Evolutionary conservation across 305 asterid species (phyloP), one percentile per base, ranked within the genome.

Genomic region (Petunia hybrid): DNA sequence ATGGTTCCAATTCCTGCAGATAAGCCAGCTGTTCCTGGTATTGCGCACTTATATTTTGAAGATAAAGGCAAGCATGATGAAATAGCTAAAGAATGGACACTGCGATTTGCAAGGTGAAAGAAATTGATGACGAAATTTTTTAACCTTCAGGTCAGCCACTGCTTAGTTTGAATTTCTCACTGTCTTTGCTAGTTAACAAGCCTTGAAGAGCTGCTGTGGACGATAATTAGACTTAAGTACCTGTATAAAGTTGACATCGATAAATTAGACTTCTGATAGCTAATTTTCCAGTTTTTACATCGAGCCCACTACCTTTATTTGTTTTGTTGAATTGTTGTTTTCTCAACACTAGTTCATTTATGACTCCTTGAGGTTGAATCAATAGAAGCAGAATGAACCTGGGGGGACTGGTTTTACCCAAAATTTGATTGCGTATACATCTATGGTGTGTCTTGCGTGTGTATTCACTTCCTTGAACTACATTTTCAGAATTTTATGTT

Each of bases 21-120:
- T 84, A 93, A 93, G 66, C 93, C 99, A 13, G 93, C 88, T 56
- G 92, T 92, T 85, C 96, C 93, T 6, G 95, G 94, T 61, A 87
- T 94, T 38, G 97, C 95, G 2, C 91, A 85, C 81, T 80, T 92
- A 66, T 94, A 91, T 89, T 84, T 91, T 87, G 86, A 86, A 6
- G 95, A 94, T 82, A 88, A 89, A 83, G 89, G 67, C n/a, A 93
- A 88, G 84, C 97, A 94, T 40, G 95, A 94, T 45, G 89, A 89
- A 77, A 46, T 90, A 65, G 97, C 98, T 74, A 85, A 91, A 12
- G 91, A 94, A 85, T 93, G 97, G 97, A 92, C 95, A 13, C 84
- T 68, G 81, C 88, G 97, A 22, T 91, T 94, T 75, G 97, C 98
- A 59, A 91, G 84, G 89, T 93, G 87, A 87, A 61, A 12, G 61